A percentile compares a stretch with the other conserved stretches of the same genome.
Conservation (phyloP, 176 grass and related monocot genomes). For the Triticum dicoccoides region DNA sequence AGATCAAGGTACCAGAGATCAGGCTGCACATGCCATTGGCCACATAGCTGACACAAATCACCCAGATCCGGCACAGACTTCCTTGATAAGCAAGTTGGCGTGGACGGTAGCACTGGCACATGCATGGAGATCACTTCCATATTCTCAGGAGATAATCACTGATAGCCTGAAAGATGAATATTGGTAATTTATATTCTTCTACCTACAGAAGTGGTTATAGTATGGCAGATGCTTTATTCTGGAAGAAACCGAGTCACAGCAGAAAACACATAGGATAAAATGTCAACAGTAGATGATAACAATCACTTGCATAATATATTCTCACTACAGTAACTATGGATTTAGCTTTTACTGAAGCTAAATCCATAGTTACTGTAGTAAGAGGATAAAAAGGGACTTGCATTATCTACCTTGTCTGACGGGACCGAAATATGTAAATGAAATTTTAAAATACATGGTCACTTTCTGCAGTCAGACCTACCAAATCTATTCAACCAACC, state of each 20-base stretch:
- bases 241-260: not conserved
- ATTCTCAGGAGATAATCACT: not conserved
- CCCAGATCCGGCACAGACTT: not conserved
- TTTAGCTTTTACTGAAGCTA: not conserved
- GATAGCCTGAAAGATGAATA: constrained; percentile 6
- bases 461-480: constrained; percentile 21
- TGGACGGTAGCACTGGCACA: not conserved
- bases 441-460: constrained; percentile 19
- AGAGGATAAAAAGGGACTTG: not conserved
- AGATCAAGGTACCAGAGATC: constrained; percentile 1
- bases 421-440: not conserved
- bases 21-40: constrained; percentile 27
- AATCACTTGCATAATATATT: not conserved
- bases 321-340: not conserved
- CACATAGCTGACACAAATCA: constrained; percentile 25
- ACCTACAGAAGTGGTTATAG: not conserved
- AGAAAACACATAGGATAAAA: constrained; percentile 1
- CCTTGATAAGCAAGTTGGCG: not conserved
- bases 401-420: not conserved
- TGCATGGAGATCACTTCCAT: constrained; percentile 25
- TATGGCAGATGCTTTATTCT: not conserved
- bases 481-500: constrained; percentile 41
- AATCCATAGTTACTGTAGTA: too few relatives aligned
- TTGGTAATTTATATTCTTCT: not conserved
- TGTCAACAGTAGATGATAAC: not conserved